Evolutionary conservation across 495 filamentous ascomycete genomes (phyloP).

Genomic region (Xylaria scruposa): DNA sequence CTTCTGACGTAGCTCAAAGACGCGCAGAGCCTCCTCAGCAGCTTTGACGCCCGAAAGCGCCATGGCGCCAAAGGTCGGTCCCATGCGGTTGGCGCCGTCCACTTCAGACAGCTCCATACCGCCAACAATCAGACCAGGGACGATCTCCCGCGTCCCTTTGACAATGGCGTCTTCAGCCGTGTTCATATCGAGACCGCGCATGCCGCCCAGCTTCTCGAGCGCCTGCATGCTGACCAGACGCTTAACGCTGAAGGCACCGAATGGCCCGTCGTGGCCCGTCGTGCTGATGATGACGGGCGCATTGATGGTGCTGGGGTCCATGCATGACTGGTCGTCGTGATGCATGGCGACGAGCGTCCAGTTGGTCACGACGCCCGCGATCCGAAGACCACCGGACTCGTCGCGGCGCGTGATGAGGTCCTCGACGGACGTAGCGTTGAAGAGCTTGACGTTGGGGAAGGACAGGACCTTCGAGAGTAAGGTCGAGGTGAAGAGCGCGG

Average conservation of each 20-base stretch:
- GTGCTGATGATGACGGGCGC: constrained; percentile 84
- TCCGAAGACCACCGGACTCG: constrained; percentile 58
- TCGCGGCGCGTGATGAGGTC: constrained; percentile 80
- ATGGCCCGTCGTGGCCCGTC: constrained; percentile 89
- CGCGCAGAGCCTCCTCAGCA: constrained; percentile 79
- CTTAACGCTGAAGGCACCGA: constrained; percentile 89
- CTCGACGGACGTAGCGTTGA: constrained; percentile 91
- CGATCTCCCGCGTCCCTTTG: constrained; percentile 84
- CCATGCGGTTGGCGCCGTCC: constrained; percentile 87
- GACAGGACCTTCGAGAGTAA: constrained; percentile 78
- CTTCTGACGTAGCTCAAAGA: constrained; percentile 76
- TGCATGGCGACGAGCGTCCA: constrained; percentile 92
- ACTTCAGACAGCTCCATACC: constrained; percentile 93
- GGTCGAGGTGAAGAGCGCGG: constrained; percentile 87
- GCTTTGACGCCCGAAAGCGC: constrained; percentile 84
- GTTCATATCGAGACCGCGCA: constrained; percentile 92
- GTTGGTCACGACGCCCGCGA: constrained; percentile 91
- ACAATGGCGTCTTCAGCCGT: constrained; percentile 89
- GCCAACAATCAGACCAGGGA: constrained; percentile 86
- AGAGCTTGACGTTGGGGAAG: constrained; percentile 92
- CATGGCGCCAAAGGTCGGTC: constrained; percentile 68
- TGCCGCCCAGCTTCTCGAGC: constrained; percentile 82
- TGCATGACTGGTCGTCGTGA: constrained; percentile 91
- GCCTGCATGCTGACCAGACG: constrained; percentile 81
- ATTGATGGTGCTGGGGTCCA: constrained; percentile 97